Percentiles rank a stretch among this genome's conserved stretches.
These are phyloP conservation scores for Ramalina peruviana DNA, from an alignment of 495 filamentous ascomycete genomes.

Conservation along the genomic window DNA sequence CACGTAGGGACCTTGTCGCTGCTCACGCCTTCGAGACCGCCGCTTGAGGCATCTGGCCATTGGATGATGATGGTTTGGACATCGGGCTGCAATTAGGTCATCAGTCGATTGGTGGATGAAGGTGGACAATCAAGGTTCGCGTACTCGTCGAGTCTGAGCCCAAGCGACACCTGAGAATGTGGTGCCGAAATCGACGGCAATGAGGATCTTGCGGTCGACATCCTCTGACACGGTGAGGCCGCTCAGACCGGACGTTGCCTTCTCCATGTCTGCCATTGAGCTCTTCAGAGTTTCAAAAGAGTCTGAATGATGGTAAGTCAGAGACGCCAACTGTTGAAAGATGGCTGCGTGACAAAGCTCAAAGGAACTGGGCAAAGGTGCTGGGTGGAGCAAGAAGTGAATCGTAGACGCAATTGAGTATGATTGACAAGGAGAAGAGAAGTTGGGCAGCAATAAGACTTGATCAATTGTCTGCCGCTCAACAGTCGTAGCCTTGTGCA, in stretches of 20 bases:
- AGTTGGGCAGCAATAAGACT: no score
- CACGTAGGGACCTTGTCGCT: constrained; percentile 28
- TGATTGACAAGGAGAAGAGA: no score
- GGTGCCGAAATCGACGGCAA: constrained; percentile 24
- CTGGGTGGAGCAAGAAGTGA: no score
- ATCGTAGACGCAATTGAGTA: no score
- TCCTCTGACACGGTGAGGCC: constrained; percentile 7
- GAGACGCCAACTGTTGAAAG: background rate
- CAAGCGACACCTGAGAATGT: constrained; percentile 39
- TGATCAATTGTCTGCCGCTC: no score
- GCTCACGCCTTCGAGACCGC: constrained; percentile 20
- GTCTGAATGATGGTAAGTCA: background rate
- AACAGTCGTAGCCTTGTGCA: no score
- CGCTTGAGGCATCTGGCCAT: constrained; percentile 17
- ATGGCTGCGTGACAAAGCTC: background rate
- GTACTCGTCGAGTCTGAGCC: constrained; percentile 25
- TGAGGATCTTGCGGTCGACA: constrained; percentile 16
- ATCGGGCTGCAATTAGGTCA: constrained; percentile 15
- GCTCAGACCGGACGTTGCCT: constrained; percentile 1
- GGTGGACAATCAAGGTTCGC: background rate
- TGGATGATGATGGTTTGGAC: constrained; percentile 16
- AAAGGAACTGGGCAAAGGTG: no score
- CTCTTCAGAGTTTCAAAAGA: background rate
- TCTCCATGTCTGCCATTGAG: constrained; percentile 3
- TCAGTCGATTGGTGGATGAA: background rate